Conservation (phyloP, 2,329 filamentous ascomycete genomes). For the Colletotrichum tabaci region DNA sequence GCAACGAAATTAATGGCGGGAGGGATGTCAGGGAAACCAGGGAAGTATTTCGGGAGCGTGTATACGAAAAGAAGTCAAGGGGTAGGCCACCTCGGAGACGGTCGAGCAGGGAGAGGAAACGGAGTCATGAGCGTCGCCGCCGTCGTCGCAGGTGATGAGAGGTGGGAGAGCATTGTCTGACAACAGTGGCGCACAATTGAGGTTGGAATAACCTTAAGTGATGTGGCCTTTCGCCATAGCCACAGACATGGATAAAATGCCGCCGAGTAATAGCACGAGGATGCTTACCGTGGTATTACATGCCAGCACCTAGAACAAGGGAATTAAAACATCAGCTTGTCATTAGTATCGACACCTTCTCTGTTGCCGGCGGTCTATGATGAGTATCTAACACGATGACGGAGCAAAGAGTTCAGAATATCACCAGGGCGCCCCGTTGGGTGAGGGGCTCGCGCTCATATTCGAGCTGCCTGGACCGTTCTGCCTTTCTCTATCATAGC, state of each 20-base stretch:
- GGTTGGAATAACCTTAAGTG: not conserved
- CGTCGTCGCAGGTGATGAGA: not conserved
- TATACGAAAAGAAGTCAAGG: constrained; percentile 19
- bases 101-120: constrained; percentile 19
- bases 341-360: constrained; percentile 41
- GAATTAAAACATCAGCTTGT: constrained; percentile 27
- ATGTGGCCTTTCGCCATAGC: not conserved
- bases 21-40: constrained; percentile 5
- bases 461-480: constrained; percentile 4
- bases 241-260: no score
- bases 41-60: constrained; percentile 16
- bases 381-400: constrained; percentile 40
- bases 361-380: constrained; percentile 40
- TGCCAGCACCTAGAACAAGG: not conserved
- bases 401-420: constrained; percentile 13
- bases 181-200: no score
- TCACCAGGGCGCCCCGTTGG: constrained; percentile 6
- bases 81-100: constrained; percentile 9
- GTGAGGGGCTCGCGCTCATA: constrained; percentile 10
- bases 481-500: constrained; percentile 25
- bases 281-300: not conserved
- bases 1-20: constrained; percentile 7
- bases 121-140: constrained; percentile 18
- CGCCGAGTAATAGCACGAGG: not conserved
- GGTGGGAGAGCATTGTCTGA: not conserved